Evolutionary conservation across 2,329 filamentous ascomycete species (phyloP), one percentile per base, ranked within the genome.

Genomic region (Calonectria ilicicola): DNA sequence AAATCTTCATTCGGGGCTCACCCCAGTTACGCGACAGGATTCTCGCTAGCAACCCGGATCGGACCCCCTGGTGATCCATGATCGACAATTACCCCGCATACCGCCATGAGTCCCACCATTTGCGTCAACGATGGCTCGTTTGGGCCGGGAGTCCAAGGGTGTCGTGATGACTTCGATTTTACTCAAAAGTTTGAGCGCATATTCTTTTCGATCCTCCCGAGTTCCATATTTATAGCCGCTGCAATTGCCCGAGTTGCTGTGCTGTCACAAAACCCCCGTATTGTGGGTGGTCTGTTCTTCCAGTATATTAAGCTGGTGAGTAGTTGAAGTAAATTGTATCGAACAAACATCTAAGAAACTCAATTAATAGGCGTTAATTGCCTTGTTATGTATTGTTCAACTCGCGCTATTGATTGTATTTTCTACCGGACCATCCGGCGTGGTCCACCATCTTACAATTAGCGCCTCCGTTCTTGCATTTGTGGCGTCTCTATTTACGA

Each of bases 141-240:
- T 23, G 87, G 87, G 3, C 87, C 87, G 0, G 75, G 78, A 8
- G 85, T 89, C n/a, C 74, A 74, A 12, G 86, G 85, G 26, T 89
- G 87, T 68, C 85, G 87, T 12, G 83, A 80, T 64, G 84, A 87
- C 70, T 89, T 89, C 67, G 87, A 89, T 76, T 88, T 89, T 69
- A 89, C 87, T 1, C 79, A 89, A 63, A 83, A 82, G 32, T 89
- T 90, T 67, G 87, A 89, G 76, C 81, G 85, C 23, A 80, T 87
- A 5, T 82, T 89, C 63, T 82, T 89, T n/a, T 82, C 83, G 1
- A 81, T 88, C 10, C 77, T 86, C 3, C 87, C 87, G 0, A 78
- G 84, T 0, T 75, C 82, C 1, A 65, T 87, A 0, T 87, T 88
- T 47, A 73, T 86, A 15, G 73, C 82, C 0, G 65, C 83, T 1